These are phyloP conservation scores for Pythium vanterpoolii DNA, from an alignment of 352 stramenopile species.

Conservation along the genomic window DNA sequence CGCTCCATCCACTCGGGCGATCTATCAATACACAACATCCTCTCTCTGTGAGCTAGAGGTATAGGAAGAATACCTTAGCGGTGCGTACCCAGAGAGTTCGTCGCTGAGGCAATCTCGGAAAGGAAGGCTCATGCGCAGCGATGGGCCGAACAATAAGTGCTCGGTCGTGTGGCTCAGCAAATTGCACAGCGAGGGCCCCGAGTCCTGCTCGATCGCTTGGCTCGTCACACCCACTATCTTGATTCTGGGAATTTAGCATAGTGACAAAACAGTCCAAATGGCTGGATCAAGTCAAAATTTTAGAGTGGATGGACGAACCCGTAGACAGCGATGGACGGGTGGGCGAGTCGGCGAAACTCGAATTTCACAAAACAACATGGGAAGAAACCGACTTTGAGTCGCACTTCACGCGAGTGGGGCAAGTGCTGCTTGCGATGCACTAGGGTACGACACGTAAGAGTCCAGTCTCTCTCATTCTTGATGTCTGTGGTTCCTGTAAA, in stretches of 20 bases:
- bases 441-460: conserved; percentile 13
- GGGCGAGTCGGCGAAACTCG: conserved; percentile 46
- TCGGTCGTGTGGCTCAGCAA: conserved; percentile 64
- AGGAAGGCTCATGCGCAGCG: conserved; percentile 26
- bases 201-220: conserved; percentile 50
- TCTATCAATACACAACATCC: conserved; percentile 1
- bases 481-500: background rate
- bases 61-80: background rate
- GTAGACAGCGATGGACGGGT: conserved; percentile 60
- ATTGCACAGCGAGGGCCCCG: conserved; percentile 49
- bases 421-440: conserved; percentile 51
- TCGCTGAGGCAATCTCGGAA: conserved; percentile 30
- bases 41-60: background rate
- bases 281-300: background rate
- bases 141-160: conserved; percentile 29
- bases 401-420: conserved; percentile 52
- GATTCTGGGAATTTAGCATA: no score
- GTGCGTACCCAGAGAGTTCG: conserved; percentile 21
- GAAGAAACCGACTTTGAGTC: conserved; percentile 55
- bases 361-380: conserved; percentile 69
- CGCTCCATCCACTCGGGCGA: conserved; percentile 31
- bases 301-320: conserved; percentile 27
- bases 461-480: background rate
- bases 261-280: background rate
- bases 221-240: conserved; percentile 45